Evolutionary conservation across 805 yeast species (phyloP), one percentile per base, ranked within the genome.

Genomic region (Metschnikowia similis): DNA sequence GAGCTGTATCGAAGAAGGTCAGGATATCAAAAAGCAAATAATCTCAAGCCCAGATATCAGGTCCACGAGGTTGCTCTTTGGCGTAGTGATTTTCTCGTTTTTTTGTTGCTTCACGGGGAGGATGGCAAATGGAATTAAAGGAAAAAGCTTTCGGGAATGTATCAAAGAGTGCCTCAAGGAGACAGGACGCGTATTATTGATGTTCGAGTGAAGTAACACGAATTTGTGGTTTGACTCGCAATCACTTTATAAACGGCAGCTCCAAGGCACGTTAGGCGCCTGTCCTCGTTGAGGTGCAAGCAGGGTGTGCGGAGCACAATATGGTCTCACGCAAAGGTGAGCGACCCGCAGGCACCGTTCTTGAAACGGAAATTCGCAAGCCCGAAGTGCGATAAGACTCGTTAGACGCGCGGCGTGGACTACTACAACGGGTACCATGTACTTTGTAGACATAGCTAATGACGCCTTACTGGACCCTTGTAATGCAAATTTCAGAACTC

Each of bases 351-450:
- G 46, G 21, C n/a, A 34, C 32, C 39, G n/a, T 39, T 26, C 46
- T 38, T 26, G 31, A 43, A 26, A 28, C 6, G 46, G 40, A 35
- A 26, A 35, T 32, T 26, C 13, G 21, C 46, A 14, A 35, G 40
- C 32, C 39, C 39, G 28, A 36, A 36, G 39, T 14, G 31, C 46
- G 46, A 43, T 43, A 43, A 43, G 46, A 27, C 42, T 28, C 34
- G 42, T 16, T 38, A 42, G 32, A 35, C 31, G 39, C 39, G 36
- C 46, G 40, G 16, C 17, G 46, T 26, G 16, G 41, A 30, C 29
- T 38, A 27, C 41, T 5, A 30, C 40, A 27, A 38, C 16, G 30
- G 17, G 31, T 37, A 11, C 28, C 8, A 13, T 36, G 13, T 28
- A 27, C 4, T 21, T 11, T 21, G 27, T 7, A n/a, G 39, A 7